Base-by-base conservation (phyloP, 202 grass and related monocot species). In the Carex arenaria region DNA sequence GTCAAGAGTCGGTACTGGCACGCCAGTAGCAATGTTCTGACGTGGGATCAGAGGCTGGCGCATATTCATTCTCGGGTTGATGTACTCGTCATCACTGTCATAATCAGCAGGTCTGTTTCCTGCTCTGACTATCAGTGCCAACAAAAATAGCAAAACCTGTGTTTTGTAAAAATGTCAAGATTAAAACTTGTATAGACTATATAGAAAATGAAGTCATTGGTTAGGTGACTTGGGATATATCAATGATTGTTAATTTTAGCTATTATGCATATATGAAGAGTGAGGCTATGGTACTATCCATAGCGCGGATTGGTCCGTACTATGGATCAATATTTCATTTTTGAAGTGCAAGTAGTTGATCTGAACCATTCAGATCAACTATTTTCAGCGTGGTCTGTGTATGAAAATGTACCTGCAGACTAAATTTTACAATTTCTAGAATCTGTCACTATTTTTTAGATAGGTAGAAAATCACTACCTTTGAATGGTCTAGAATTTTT, bases 51-150 rank as follows among this genome's bases (percentile, higher is more conserved):
- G 70, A 64, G 95, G 90, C 77, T 97, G 94, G 23, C 89, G 90
- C 20, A 87, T 45, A 69, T 72, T 83, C 76, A 65, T 67, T 87
- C 80, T 93, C 64, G 87, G 86, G 31, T 59, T 79, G 40, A 94
- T 91, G 52, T 88, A 90, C 76, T 97, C 95, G 8, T 97, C 92
- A 84, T 97, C 92, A n/a, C 95, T 94, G 82, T 94, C 92, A 82
- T 97, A 97, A 45, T 94, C 92, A 82, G 84, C 68, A 4, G 92
- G 95, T 82, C 87, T 94, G 86, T 94, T 94, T 87, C 87, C 90
- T 80, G 90, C 92, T 91, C 92, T 88, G 40, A 97, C 95, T 87
- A 89, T 84, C 42, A 97, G 73, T 80, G 90, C 92, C 79, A 97
- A 84, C 52, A 97, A 87, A 85, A 97, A 97, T 42, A 93, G 80